Conservation (phyloP, 768 basidiomycete species). For the Tylopilus intermedius region DNA sequence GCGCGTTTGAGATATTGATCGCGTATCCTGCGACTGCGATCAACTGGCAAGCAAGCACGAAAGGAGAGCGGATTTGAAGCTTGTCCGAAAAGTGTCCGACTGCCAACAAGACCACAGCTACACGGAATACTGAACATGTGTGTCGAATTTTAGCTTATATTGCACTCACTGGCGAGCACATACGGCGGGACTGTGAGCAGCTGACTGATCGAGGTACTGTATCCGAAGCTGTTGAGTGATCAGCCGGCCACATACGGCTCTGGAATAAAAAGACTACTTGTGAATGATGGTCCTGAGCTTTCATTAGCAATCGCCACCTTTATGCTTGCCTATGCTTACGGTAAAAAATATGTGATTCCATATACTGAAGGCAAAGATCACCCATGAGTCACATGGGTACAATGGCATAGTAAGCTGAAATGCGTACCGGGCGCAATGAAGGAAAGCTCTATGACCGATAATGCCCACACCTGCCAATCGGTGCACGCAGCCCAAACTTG, state of each 20-base stretch:
- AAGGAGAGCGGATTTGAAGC: conserved; percentile 1
- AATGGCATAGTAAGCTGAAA: background rate
- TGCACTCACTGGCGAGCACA: background rate
- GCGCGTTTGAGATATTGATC: conserved; percentile 1
- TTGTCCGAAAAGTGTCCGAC: conserved; percentile 1
- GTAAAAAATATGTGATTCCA: conserved; percentile 3
- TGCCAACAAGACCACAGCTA: background rate
- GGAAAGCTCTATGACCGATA: background rate
- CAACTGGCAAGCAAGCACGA: background rate
- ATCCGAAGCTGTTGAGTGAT: background rate
- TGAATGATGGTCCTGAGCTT: conserved; percentile 4
- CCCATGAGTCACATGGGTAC: background rate
- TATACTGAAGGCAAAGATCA: background rate
- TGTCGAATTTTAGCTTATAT: too few species aligned
- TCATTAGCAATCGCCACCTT: background rate
- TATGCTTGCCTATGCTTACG: background rate
- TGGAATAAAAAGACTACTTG: background rate
- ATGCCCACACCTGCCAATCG: conserved; percentile 5
- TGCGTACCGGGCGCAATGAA: background rate
- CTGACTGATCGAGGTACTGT: background rate
- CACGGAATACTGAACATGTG: background rate
- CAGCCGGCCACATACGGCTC: background rate
- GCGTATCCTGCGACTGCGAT: background rate
- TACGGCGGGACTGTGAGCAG: conserved; percentile 1
- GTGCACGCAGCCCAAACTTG: conserved; percentile 2